Evolutionary conservation across 2,329 filamentous ascomycete genomes (phyloP).

Genomic region (Phoma sp.): DNA sequence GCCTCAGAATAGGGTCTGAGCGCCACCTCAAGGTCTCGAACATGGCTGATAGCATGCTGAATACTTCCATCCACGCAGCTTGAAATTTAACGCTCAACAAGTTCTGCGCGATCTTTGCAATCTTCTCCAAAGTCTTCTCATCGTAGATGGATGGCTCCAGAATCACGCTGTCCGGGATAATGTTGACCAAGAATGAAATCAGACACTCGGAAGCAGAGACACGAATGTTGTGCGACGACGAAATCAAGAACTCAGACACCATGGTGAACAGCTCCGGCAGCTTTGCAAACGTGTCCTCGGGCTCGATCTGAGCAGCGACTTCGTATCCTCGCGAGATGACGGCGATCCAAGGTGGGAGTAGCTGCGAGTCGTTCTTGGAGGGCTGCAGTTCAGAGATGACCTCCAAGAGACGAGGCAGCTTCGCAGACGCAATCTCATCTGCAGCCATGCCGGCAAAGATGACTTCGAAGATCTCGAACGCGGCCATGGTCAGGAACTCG

Average conservation of each 20-base stretch:
- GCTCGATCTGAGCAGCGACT: conserved; percentile 85
- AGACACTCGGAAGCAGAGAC: conserved; percentile 94
- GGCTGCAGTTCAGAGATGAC: conserved; percentile 92
- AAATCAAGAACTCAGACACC: conserved; percentile 82
- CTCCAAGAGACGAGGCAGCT: conserved; percentile 86
- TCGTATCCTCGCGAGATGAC: conserved; percentile 94
- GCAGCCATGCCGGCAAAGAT: conserved; percentile 87
- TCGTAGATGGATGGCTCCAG: conserved; percentile 91
- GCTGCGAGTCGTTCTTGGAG: conserved; percentile 89
- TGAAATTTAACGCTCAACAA: conserved; percentile 91
- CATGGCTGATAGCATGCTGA: conserved; percentile 84
- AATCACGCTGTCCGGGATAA: conserved; percentile 82
- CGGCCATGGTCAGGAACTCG: conserved; percentile 94
- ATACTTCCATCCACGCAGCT: conserved; percentile 92
- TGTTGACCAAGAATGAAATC: conserved; percentile 90
- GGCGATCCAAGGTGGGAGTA: conserved; percentile 95
- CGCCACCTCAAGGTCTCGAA: conserved; percentile 89
- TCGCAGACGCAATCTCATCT: conserved; percentile 85
- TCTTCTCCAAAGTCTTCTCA: conserved; percentile 84
- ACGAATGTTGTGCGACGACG: conserved; percentile 89
- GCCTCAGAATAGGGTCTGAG: conserved; percentile 77
- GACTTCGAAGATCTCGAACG: conserved; percentile 96
- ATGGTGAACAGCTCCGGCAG: conserved; percentile 83
- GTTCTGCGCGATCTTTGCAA: conserved; percentile 75
- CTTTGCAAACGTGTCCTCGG: conserved; percentile 90